These are phyloP conservation scores for Entomortierella beljakovae DNA, from an alignment of 192 early-diverging fungal species.

Conservation along the genomic window DNA sequence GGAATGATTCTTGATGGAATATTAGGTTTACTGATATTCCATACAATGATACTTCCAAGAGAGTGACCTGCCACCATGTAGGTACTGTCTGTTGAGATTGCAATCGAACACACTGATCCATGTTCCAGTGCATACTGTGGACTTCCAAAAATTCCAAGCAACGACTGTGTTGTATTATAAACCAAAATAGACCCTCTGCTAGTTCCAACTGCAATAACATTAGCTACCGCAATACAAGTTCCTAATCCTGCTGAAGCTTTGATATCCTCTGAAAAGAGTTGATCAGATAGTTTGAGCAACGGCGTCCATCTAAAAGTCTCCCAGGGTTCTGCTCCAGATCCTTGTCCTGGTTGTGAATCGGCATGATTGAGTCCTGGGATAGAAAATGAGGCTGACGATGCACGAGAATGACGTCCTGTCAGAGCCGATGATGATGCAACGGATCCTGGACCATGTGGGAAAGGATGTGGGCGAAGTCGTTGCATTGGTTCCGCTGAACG, in stretches of 20 bases:
- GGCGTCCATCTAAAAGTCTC: conserved; percentile 72
- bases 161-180: conserved; percentile 62
- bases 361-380: conserved; percentile 29
- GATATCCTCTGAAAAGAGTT: conserved; percentile 62
- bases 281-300: conserved; percentile 64
- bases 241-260: conserved; percentile 34
- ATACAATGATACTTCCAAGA: conserved; percentile 66
- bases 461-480: conserved; percentile 43
- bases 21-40: conserved; percentile 63
- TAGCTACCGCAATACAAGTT: conserved; percentile 56
- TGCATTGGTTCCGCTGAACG: conserved; percentile 44
- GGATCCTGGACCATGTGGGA: conserved; percentile 38
- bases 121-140: conserved; percentile 57
- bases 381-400: conserved; percentile 51
- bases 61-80: conserved; percentile 67
- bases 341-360: conserved; percentile 39
- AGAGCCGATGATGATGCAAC: conserved; percentile 49
- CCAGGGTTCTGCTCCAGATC: conserved; percentile 58
- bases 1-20: conserved; percentile 62
- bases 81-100: conserved; percentile 67
- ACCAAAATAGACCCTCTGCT: conserved; percentile 67
- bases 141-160: conserved; percentile 52
- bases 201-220: conserved; percentile 69
- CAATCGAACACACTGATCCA: conserved; percentile 67
- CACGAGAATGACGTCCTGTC: conserved; percentile 45